Conservation (phyloP, 805 yeast genomes). For the Ogataea nitratoaversa region DNA sequence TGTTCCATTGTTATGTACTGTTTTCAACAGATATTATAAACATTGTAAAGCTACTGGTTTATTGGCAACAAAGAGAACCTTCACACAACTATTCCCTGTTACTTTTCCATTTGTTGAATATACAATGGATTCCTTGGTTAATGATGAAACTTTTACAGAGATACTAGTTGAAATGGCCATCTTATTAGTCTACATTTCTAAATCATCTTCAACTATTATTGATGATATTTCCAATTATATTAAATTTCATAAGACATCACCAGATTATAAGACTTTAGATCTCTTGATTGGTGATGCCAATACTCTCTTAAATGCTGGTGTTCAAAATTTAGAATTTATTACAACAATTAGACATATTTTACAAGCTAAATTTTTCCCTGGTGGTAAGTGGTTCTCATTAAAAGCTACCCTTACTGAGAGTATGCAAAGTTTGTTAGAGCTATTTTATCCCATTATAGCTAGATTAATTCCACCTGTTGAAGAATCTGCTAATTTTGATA, state of each 20-base stretch:
- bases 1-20: slow-evolving; percentile 48
- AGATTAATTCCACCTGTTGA: slow-evolving; percentile 47
- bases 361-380: slow-evolving; percentile 58
- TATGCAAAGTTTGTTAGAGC: slow-evolving; percentile 48
- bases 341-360: slow-evolving; percentile 42
- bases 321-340: slow-evolving; percentile 15
- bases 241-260: slow-evolving; percentile 1
- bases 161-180: slow-evolving; percentile 64
- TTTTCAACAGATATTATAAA: slow-evolving; percentile 50
- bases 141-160: slow-evolving; percentile 67
- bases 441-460: slow-evolving; percentile 48
- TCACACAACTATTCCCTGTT: slow-evolving; percentile 66
- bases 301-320: slow-evolving; percentile 4
- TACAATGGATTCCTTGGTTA: slow-evolving; percentile 71
- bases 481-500: slow-evolving; percentile 49
- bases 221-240: slow-evolving; percentile 7
- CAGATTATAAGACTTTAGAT: slow-evolving; percentile 9
- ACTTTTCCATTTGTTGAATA: slow-evolving; percentile 58
- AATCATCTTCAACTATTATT: slow-evolving; percentile 18
- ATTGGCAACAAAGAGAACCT: slow-evolving; percentile 54
- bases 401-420: slow-evolving; percentile 55
- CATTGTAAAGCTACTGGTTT: slow-evolving; percentile 40
- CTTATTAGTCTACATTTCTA: slow-evolving; percentile 52
- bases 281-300: slow-evolving; percentile 9
- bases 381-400: slow-evolving; percentile 69